Percentiles rank a stretch among this genome's conserved stretches.
phyloP scores from a whole-genome alignment of 768 basidiomycete genomes.

The Amanita rimosa region DNA sequence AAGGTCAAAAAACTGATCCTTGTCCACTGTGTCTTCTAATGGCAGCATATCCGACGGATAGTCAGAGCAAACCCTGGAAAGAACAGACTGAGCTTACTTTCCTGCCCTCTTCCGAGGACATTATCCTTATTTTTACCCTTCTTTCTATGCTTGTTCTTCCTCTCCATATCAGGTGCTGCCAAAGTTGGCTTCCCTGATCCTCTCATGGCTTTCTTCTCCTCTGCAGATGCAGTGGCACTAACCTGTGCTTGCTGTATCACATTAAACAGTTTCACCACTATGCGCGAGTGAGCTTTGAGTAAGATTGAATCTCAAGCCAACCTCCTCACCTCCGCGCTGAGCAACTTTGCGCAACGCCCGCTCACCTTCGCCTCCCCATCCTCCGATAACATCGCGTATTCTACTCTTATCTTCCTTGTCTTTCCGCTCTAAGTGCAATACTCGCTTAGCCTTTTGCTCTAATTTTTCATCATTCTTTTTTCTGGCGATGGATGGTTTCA shows the following conservation, averaged over 20 bases:
- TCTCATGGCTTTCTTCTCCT: slow-evolving; percentile 47
- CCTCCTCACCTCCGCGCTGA: slow-evolving; percentile 62
- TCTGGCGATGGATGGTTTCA: slow-evolving; percentile 62
- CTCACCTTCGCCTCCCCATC: slow-evolving; percentile 83
- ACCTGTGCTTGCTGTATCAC: slow-evolving; percentile 75
- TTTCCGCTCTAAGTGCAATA: slow-evolving; percentile 59
- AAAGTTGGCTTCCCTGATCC: slow-evolving; percentile 68
- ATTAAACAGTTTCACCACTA: slow-evolving; percentile 83
- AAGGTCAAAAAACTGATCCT: slow-evolving; percentile 74
- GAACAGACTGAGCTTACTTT: slow-evolving; percentile 27
- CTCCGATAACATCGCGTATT: slow-evolving; percentile 65
- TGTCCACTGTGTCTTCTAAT: slow-evolving; percentile 39
- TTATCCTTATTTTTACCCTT: slow-evolving; percentile 47
- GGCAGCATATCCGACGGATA: too few species aligned
- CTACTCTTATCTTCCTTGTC: slow-evolving; percentile 62
- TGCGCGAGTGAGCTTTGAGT: background rate
- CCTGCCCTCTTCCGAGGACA: slow-evolving; percentile 41
- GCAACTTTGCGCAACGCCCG: slow-evolving; percentile 72
- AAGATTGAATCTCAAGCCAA: slow-evolving; percentile 2
- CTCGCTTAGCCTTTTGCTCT: slow-evolving; percentile 60
- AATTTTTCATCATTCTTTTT: slow-evolving; percentile 69
- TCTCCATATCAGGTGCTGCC: slow-evolving; percentile 48
- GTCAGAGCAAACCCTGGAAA: slow-evolving; percentile 4
- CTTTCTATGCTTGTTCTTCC: slow-evolving; percentile 30
- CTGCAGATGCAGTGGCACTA: slow-evolving; percentile 36